Evolutionary conservation across 371 early-diverging fungal species (phyloP), one percentile per base, ranked within the genome.

Genomic region (Umbelopsis sp.): DNA sequence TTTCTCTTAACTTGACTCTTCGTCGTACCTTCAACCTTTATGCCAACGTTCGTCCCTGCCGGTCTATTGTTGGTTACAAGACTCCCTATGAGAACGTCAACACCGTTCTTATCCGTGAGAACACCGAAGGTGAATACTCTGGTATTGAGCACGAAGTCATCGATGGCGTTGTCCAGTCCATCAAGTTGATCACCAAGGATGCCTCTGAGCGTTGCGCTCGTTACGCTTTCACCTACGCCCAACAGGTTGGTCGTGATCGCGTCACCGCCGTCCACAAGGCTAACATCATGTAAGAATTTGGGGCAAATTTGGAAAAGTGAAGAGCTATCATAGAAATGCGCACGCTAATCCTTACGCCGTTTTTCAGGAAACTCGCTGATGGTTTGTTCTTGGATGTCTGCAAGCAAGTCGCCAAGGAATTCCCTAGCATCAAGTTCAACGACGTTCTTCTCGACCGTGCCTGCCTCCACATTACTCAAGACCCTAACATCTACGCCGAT

Each of bases 81-180:
- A 99, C 99, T 50, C 93, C 92, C 69, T 98, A 97, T 80, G 93
- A 94, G 71, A 91, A 98, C 75, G 99, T 99, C 65, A 89, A 99
- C 85, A 95, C 97, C 46, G 98, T 99, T 52, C 87, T 99, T 69
- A 98, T 99, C 78, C 95, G 99, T 82, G 99, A 99, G 81, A 99
- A 99, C 91, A 99, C 99, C 45, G 99, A 99, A 85, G 99, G 98
- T 74, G 98, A 99, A 86, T 98, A 98, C 89, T 94, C 94, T 74
- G 99, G 99, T 65, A 97, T 98, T 76, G 99, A 97, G 85, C 98
- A 97, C 86, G 93, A 93, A 82, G 93, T 96, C 41, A 93, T 99
- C 63, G 90, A 93, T 70, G 99, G 99, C 66, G 97, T 97, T 69
- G 96, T 98, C 73, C 99, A 99, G 86, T 93, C 94, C 70, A 98